phyloP scores from a whole-genome alignment of 805 yeast species.

The Starmera dryadoides region DNA sequence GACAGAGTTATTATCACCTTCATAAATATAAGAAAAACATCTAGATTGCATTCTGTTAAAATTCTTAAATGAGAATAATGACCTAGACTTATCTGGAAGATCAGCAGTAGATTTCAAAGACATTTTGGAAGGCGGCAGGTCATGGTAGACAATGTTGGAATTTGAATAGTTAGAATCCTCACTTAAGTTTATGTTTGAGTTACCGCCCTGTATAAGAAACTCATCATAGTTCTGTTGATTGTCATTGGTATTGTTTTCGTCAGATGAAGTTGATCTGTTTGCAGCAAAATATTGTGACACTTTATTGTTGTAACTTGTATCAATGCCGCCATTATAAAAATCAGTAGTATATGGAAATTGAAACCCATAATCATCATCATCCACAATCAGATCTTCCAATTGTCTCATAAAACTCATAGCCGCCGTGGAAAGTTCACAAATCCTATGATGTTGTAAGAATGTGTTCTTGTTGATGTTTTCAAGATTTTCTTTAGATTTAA shows the following conservation, averaged over 20 bases:
- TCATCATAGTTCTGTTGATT: no score
- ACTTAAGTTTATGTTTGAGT: no score
- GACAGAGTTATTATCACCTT: slow-evolving; percentile 32
- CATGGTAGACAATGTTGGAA: neutral
- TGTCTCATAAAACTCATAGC: slow-evolving; percentile 8
- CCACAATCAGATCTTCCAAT: slow-evolving; percentile 8
- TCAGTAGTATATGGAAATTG: neutral
- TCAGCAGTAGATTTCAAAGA: slow-evolving; percentile 9
- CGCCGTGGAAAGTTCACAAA: neutral
- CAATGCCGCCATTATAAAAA: no score
- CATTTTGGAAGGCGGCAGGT: neutral
- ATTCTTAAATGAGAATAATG: slow-evolving; percentile 25
- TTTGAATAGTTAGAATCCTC: neutral
- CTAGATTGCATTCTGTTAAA: slow-evolving; percentile 47
- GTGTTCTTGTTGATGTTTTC: no score
- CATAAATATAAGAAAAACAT: slow-evolving; percentile 31
- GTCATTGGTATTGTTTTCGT: no score
- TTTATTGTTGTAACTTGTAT: no score
- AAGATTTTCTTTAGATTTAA: no score
- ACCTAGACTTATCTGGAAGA: slow-evolving; percentile 31
- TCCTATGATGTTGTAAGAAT: no score
- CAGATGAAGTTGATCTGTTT: no score
- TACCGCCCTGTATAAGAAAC: no score
- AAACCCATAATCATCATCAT: slow-evolving; percentile 2
- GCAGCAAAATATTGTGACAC: no score